Evolutionary conservation across 306 rosid genomes (phyloP), one percentile per base, ranked within the genome.

Genomic region (Quercus rubra): DNA sequence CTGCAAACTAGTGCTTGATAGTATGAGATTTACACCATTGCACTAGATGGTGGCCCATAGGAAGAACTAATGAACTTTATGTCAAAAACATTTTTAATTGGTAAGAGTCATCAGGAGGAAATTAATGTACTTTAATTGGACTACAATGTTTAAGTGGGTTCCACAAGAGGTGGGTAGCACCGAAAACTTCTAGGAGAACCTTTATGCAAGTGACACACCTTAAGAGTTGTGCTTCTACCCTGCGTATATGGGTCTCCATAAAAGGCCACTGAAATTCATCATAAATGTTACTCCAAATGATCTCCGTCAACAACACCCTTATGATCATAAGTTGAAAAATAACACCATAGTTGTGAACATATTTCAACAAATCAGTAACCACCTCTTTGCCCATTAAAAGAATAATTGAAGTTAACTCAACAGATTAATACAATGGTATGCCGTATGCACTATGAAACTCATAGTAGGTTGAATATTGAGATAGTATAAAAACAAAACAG

Each of bases 401-500:
- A 68, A 13, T 31, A 13, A 25, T 27, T 52, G n/a, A 28, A 57
- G 79, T 31, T 31, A 19, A 30, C 46, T 64, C 7, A 5, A 28
- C 33, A 8, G 18, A 6, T 30, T 41, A 30, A 64, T 17, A 28
- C 46, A 20, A 27, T 15, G 11, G 70, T 18, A 31, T 30, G 58
- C 30, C 18, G 14, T 8, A 31, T 64, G 64, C 30, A 21, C 56
- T 61, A 63, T 74, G 54, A 31, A 75, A 57, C 8, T 51, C 59
- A 55, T 76, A 59, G 57, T 33, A 78, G 58, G 55, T 73, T 55
- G 57, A 74, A 76, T 15, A 63, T 20, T 21, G 51, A 76, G 55
- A 23, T 18, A 17, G 13, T 28, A 23, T 17, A 67, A 62, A 73
- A 78, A 35, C 3, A 30, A 70, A 77, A 41, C 20, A 6, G 27